Evolutionary conservation across 306 rosid genomes (phyloP).

Genomic region (Dalbergia cultrata): DNA sequence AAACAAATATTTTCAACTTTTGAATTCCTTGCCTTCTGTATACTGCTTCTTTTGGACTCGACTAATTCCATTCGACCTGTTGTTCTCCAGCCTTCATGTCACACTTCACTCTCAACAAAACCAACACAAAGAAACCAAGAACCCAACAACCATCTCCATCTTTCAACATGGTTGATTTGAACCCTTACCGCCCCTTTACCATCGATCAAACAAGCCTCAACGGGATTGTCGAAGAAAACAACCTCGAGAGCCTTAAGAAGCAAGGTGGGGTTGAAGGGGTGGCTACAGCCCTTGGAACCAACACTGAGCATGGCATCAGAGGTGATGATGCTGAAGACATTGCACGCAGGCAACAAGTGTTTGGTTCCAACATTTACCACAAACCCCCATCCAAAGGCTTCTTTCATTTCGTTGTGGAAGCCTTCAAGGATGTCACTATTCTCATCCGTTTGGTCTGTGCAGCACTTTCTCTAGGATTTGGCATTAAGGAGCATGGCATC

Average conservation of each 20-base stretch:
- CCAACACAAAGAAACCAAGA: neutral
- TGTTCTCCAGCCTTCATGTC: conserved; percentile 60
- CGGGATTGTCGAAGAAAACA: conserved; percentile 52
- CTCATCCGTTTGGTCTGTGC: conserved; percentile 52
- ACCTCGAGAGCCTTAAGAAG: conserved; percentile 27
- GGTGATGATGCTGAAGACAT: conserved; percentile 22
- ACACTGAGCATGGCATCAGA: conserved; percentile 33
- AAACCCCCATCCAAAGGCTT: conserved; percentile 49
- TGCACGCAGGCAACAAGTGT: conserved; percentile 37
- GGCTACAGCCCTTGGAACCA: conserved; percentile 46
- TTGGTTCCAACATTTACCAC: conserved; percentile 50
- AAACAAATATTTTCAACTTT: neutral
- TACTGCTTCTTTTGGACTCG: too few relatives aligned
- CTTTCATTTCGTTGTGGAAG: conserved; percentile 41
- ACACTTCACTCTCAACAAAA: conserved; percentile 14
- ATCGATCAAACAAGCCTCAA: conserved; percentile 42
- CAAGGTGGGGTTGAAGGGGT: conserved; percentile 53
- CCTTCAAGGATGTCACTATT: conserved; percentile 50
- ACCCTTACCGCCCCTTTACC: conserved; percentile 1
- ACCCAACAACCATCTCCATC: conserved; percentile 18
- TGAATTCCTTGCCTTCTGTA: too few relatives aligned
- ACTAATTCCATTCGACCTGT: neutral
- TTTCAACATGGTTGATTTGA: conserved; percentile 40
- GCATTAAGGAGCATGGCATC: conserved; percentile 49
- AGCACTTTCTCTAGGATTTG: conserved; percentile 50